Evolutionary conservation across 352 stramenopile genomes (phyloP), one percentile per base, ranked within the genome.

Genomic region (Globisporangium nunn): DNA sequence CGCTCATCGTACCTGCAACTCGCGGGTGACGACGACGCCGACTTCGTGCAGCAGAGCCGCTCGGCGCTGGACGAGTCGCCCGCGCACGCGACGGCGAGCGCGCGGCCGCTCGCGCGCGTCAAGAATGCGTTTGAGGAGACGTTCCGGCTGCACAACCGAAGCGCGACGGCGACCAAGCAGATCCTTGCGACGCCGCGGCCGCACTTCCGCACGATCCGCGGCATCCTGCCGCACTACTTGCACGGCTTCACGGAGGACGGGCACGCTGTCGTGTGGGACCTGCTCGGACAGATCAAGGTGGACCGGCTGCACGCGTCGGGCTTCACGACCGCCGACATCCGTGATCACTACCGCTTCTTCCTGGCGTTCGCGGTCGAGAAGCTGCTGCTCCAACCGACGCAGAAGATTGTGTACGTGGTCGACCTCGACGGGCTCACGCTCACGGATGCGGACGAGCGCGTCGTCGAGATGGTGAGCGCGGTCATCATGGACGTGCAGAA

Each of bases 371-470:
- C 77, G 6, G 62, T 90, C 37, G 75, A 87, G 28, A 90, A 81
- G 17, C 54, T 92, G 51, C 62, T 92, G 51, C 62, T 88, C 15
- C 81, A 81, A 39, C 64, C 71, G 39, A 69, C 63, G 3, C 79
- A 89, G 43, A 86, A 86, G 41, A 73, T 92, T 28, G 66, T 92
- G 28, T 92, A 92, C 50, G 67, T 92, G 31, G 66, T 92, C 17
- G 82, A 92, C 28, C 53, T 92, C n/a, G 79, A 92, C 37, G 82
- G 82, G 1, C 66, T 92, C 6, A 88, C 82, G 23, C 72, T 90
- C 29, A 74, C 66, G 17, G 80, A 92, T 51, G 68, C 77, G 4
- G 78, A 92, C 56, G 74, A 84, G 10, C 78, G 80, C 18, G 74
- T 85, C n/a, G 67, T 92, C 4, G 82, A 88, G 43, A 72, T 73